Evolutionary conservation across 2,329 filamentous ascomycete genomes (phyloP), one percentile per base, ranked within the genome.

Genomic region (Elsinoe necatrix): DNA sequence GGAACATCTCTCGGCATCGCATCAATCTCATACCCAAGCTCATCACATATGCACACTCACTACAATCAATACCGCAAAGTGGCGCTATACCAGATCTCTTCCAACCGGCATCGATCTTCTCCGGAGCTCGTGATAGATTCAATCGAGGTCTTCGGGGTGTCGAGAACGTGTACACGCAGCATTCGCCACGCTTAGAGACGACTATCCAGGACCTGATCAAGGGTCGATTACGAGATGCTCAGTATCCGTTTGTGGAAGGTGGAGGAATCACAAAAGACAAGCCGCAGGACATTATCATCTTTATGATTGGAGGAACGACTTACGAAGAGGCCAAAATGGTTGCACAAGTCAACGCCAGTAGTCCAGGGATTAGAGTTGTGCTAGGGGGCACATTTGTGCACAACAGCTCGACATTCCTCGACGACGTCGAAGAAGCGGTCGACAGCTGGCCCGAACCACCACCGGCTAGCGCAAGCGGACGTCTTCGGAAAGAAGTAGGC

Each of bases 151-250:
- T 98, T 12, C 96, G 97, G 67, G 93, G 93, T 1, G 93, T 98
- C 1, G 95, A 98, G 70, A 98, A 98, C 65, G 93, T 98, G 25
- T 98, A 98, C 70, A 98, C 93, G 0, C 95, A 98, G 69, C 93
- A 98, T 70, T 95, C 89, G 4, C 90, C 95, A 0, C 80, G 89
- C 20, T 72, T 98, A 14, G 91, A 96, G 69, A 81, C 81, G 21
- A 97, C 90, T 0, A 74, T 98, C 16, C 92, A 96, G 68, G 92
- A 92, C 64, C 76, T 98, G 54, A 91, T 97, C 74, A 96, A 95
- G 68, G 95, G 93, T 0, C 83, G 87, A 27, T 73, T 98, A 58
- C 86, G 84, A 65, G 89, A 95, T 65, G 82, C 90, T 62, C 83
- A 93, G 60, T 97, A 95, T 67, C 95, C 93, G 0, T 98, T 97